phyloP scores from a whole-genome alignment of 352 stramenopile genomes.

The Globisporangium barbulae region DNA sequence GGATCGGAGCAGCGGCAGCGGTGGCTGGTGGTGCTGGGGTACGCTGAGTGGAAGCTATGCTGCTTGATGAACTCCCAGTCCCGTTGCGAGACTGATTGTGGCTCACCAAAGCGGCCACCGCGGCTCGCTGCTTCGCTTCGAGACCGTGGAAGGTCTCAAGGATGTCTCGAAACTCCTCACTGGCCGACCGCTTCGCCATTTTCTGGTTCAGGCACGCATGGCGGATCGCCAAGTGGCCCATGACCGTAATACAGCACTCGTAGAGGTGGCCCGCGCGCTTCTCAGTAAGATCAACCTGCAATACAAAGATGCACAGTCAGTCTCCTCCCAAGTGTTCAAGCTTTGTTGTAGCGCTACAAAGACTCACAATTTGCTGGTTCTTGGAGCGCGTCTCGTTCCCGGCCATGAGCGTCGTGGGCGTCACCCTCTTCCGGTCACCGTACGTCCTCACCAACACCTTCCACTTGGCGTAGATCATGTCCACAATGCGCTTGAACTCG shows the following conservation, averaged over 20 bases:
- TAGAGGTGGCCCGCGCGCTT: slow-evolving; percentile 20
- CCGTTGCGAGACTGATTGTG: neutral
- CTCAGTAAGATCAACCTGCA: slow-evolving; percentile 20
- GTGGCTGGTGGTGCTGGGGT: neutral
- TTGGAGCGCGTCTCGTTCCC: slow-evolving; percentile 61
- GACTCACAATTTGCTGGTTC: slow-evolving; percentile 21
- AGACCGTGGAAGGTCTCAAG: slow-evolving; percentile 35
- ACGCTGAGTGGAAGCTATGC: neutral
- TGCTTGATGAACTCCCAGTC: neutral
- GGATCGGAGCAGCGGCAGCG: slow-evolving; percentile 2
- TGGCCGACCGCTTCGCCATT: slow-evolving; percentile 69
- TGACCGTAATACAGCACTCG: slow-evolving; percentile 60
- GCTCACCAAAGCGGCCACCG: neutral
- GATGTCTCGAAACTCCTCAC: slow-evolving; percentile 66
- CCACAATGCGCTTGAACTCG: slow-evolving; percentile 31
- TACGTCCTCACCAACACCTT: slow-evolving; percentile 44
- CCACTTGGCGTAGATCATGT: slow-evolving; percentile 50
- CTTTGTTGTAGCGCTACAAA: neutral
- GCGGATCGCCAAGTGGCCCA: slow-evolving; percentile 40
- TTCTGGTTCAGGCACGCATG: slow-evolving; percentile 63
- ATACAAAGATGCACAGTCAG: neutral
- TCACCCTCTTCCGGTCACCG: slow-evolving; percentile 33
- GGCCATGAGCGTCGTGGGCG: slow-evolving; percentile 58
- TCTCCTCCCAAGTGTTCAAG: neutral
- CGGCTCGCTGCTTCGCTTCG: slow-evolving; percentile 11